Evolutionary conservation across 2,329 filamentous ascomycete species (phyloP).

Genomic region (Alternaria triticina): DNA sequence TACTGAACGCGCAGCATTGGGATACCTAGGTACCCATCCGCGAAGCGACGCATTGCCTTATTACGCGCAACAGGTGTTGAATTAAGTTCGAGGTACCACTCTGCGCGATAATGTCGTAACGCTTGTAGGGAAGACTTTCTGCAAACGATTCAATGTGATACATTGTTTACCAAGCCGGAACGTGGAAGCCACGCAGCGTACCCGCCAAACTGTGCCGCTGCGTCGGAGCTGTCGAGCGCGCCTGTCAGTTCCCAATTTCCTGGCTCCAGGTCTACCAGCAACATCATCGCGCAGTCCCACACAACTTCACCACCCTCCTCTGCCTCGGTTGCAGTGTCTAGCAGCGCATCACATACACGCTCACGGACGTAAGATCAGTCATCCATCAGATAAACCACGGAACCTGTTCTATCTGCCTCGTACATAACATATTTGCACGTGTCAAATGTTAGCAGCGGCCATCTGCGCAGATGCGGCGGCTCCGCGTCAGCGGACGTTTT

Average conservation of each 20-base stretch:
- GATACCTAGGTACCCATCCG: too few species aligned
- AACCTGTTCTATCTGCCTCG: neutral
- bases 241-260: neutral
- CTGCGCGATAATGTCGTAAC: neutral
- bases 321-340: neutral
- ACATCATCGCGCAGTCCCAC: neutral
- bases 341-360: neutral
- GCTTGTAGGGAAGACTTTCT: too few species aligned
- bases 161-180: neutral
- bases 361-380: neutral
- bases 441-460: neutral
- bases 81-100: neutral
- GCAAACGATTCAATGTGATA: too few species aligned
- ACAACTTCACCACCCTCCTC: neutral
- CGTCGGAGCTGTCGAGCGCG: neutral
- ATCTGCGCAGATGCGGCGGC: neutral
- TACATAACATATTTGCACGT: too few species aligned
- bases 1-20: too few species aligned
- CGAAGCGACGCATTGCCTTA: too few species aligned
- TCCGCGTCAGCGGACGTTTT: neutral
- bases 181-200: neutral
- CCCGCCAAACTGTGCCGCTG: neutral
- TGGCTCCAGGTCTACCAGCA: neutral
- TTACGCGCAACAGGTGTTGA: neutral
- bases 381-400: neutral